phyloP scores from a whole-genome alignment of 2,329 filamentous ascomycete species.

The Aspergillus brunneoviolaceus region DNA sequence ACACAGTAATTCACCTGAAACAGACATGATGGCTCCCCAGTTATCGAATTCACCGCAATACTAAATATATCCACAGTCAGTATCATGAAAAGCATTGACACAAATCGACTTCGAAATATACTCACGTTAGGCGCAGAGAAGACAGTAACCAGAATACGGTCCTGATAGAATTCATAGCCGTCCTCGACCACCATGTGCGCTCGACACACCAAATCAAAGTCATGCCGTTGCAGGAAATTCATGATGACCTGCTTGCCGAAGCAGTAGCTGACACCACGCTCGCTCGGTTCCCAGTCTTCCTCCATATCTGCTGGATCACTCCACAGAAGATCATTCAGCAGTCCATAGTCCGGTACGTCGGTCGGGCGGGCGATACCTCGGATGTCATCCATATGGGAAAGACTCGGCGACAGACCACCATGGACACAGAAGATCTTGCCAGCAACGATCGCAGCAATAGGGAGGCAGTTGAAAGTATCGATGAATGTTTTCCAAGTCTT shows the following conservation, averaged over 20 bases:
- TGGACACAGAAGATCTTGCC: conserved; percentile 98
- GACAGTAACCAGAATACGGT: conserved; percentile 90
- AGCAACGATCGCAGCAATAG: conserved; percentile 93
- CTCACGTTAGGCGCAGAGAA: conserved; percentile 96
- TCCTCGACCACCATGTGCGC: conserved; percentile 99
- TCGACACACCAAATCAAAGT: conserved; percentile 95
- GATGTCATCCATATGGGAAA: conserved; percentile 98
- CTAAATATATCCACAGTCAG: conserved; percentile 54
- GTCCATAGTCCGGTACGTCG: conserved; percentile 93
- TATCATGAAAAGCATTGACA: conserved; percentile 8
- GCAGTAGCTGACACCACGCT: conserved; percentile 95
- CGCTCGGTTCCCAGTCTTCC: conserved; percentile 95
- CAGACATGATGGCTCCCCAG: conserved; percentile 98
- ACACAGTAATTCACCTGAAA: conserved; percentile 87
- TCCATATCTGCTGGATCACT: conserved; percentile 98
- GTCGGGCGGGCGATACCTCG: conserved; percentile 92
- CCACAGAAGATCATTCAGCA: conserved; percentile 94
- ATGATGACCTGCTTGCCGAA: conserved; percentile 98
- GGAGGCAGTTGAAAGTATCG: conserved; percentile 92
- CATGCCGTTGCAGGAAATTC: conserved; percentile 89
- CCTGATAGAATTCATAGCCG: conserved; percentile 97
- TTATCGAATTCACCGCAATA: conserved; percentile 99
- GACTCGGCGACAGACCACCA: conserved; percentile 84
- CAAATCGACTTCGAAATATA: conserved; percentile 21
- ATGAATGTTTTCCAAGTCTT: conserved; percentile 99